A percentile compares a stretch with the other conserved stretches of the same genome.
These are phyloP conservation scores for Pyrrhoderma noxium DNA, from an alignment of 1,284 basidiomycete genomes.

Conservation along the genomic window DNA sequence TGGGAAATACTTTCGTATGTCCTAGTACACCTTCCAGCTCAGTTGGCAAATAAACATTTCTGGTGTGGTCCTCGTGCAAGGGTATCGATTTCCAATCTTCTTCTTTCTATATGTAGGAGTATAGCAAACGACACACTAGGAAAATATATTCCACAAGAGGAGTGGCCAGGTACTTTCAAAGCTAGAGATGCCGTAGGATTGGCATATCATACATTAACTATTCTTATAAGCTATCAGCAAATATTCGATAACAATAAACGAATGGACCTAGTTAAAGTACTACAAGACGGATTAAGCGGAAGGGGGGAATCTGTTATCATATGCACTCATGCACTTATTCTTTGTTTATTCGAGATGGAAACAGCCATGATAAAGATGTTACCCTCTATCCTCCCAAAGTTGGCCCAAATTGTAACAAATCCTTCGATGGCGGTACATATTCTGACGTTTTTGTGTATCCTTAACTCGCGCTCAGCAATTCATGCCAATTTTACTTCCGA, in stretches of 20 bases:
- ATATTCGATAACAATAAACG: slow-evolving; percentile 68
- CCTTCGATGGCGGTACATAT: slow-evolving; percentile 94
- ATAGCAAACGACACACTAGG: slow-evolving; percentile 58
- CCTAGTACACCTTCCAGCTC: slow-evolving; percentile 85
- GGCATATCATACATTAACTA: slow-evolving; percentile 83
- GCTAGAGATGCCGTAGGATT: slow-evolving; percentile 82
- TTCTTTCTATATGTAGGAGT: slow-evolving; percentile 63
- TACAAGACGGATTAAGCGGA: slow-evolving; percentile 76
- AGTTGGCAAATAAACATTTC: slow-evolving; percentile 93
- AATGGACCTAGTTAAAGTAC: slow-evolving; percentile 77
- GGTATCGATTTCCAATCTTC: slow-evolving; percentile 55
- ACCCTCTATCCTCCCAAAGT: slow-evolving; percentile 77
- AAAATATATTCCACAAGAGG: slow-evolving; percentile 41
- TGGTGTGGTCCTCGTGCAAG: slow-evolving; percentile 87
- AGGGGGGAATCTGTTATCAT: slow-evolving; percentile 82
- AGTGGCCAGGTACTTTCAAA: slow-evolving; percentile 60
- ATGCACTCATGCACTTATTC: slow-evolving; percentile 85
- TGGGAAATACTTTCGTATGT: slow-evolving; percentile 96
- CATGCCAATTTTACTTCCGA: slow-evolving; percentile 91
- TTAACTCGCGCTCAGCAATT: slow-evolving; percentile 73
- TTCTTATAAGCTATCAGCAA: slow-evolving; percentile 82
- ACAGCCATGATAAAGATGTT: slow-evolving; percentile 79
- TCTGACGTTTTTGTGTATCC: slow-evolving; percentile 84
- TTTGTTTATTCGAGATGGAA: slow-evolving; percentile 87
- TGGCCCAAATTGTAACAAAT: slow-evolving; percentile 93